phyloP scores from a whole-genome alignment of 495 filamentous ascomycete genomes.

The Barbatosphaeria neglecta region DNA sequence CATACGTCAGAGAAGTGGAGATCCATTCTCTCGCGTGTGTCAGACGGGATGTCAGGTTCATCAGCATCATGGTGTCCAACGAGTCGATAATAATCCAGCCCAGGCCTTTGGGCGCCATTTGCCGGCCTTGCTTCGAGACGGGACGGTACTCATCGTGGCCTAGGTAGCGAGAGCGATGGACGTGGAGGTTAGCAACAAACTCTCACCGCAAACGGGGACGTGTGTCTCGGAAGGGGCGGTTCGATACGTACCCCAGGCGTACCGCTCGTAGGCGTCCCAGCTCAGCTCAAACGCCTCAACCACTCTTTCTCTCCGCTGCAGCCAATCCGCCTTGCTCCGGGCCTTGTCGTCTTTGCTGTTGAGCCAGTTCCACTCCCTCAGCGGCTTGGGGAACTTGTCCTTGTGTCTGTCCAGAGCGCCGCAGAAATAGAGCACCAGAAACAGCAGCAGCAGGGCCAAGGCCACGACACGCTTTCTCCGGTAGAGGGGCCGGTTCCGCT shows the following conservation, averaged over 20 bases:
- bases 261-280: slow-evolving; percentile 83
- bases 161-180: slow-evolving; percentile 25
- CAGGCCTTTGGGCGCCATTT: slow-evolving; percentile 75
- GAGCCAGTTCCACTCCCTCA: slow-evolving; percentile 33
- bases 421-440: slow-evolving; percentile 45
- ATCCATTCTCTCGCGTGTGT: slow-evolving; percentile 86
- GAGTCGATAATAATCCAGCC: slow-evolving; percentile 98
- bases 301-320: slow-evolving; percentile 67
- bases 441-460: slow-evolving; percentile 36
- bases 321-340: slow-evolving; percentile 50
- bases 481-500: slow-evolving; percentile 34
- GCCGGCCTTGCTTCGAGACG: slow-evolving; percentile 59
- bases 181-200: neutral
- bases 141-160: slow-evolving; percentile 82
- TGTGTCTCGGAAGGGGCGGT: neutral
- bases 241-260: slow-evolving; percentile 74
- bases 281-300: slow-evolving; percentile 79
- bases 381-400: slow-evolving; percentile 13
- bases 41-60: slow-evolving; percentile 88
- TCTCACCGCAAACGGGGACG: neutral
- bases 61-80: slow-evolving; percentile 91
- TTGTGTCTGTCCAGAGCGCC: slow-evolving; percentile 36
- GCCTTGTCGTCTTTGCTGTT: slow-evolving; percentile 19
- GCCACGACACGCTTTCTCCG: slow-evolving; percentile 42
- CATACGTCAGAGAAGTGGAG: slow-evolving; percentile 64